Percentiles rank a stretch among this genome's conserved stretches.
These are phyloP conservation scores for Mucor ambiguus DNA, from an alignment of 371 early-diverging fungal genomes.

Conservation along the genomic window DNA sequence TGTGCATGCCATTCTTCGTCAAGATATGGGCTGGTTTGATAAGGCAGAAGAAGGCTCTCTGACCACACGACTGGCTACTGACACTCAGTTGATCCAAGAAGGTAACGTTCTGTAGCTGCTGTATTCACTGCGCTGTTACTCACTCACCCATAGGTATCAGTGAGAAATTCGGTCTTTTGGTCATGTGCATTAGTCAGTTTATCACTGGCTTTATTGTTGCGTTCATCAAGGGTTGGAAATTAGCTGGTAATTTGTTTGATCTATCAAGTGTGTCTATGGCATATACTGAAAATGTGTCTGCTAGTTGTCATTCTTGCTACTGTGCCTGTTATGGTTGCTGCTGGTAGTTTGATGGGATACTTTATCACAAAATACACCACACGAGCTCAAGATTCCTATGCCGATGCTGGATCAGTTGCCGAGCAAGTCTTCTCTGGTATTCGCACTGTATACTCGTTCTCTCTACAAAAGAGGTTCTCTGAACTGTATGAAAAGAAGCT, in stretches of 20 bases:
- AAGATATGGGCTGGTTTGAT: constrained; percentile 95
- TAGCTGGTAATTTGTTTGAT: constrained; percentile 42
- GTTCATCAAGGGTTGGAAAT: constrained; percentile 83
- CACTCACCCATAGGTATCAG: constrained; percentile 43
- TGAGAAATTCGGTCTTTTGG: constrained; percentile 80
- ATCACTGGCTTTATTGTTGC: constrained; percentile 88
- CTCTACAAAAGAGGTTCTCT: constrained; percentile 73
- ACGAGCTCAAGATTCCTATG: constrained; percentile 43
- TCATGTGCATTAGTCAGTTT: constrained; percentile 76
- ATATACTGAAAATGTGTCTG: background rate
- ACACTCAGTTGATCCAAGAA: constrained; percentile 82
- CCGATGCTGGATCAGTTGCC: constrained; percentile 50
- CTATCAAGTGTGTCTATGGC: background rate
- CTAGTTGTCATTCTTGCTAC: constrained; percentile 71
- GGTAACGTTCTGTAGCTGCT: constrained; percentile 36
- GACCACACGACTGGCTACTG: constrained; percentile 77
- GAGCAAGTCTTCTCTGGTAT: constrained; percentile 81
- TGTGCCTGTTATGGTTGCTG: constrained; percentile 62
- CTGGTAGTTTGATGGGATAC: constrained; percentile 68
- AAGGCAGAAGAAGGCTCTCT: constrained; percentile 66
- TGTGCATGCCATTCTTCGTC: constrained; percentile 80
- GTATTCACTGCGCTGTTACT: background rate
- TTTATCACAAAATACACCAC: constrained; percentile 59
- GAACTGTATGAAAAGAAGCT: constrained; percentile 62
- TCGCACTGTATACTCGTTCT: constrained; percentile 88